Conservation (phyloP, 148 eudicot genomes). For the Tetragonia tetragonoides region DNA sequence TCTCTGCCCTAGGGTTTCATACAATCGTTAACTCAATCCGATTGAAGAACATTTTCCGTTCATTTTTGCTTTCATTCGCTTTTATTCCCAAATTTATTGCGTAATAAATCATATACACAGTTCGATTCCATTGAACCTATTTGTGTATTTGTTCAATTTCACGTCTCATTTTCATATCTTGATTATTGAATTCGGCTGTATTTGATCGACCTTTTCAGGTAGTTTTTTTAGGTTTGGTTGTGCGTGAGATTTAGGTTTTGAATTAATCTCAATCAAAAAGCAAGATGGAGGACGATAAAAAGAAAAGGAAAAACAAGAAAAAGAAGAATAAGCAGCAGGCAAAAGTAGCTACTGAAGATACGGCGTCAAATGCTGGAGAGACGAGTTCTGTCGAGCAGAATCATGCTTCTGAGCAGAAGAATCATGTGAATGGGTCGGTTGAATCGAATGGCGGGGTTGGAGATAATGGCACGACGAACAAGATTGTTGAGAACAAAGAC, state of each 20-base stretch:
- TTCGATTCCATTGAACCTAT: neutral
- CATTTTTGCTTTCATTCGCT: neutral
- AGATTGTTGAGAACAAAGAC: neutral
- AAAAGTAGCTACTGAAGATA: conserved; percentile 25
- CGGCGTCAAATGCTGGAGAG: conserved; percentile 38
- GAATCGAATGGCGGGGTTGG: conserved; percentile 13
- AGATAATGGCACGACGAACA: conserved; percentile 14
- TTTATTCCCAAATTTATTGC: neutral
- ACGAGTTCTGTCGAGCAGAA: conserved; percentile 33
- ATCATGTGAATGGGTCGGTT: conserved; percentile 6
- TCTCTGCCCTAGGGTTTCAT: neutral
- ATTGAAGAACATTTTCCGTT: neutral
- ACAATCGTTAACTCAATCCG: neutral
- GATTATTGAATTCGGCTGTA: neutral
- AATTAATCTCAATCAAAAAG: neutral
- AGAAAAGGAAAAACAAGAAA: conserved; percentile 67
- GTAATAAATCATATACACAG: neutral
- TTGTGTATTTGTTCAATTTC: too few species aligned
- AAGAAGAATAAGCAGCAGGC: conserved; percentile 64
- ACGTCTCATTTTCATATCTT: neutral
- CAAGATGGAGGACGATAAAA: conserved; percentile 59
- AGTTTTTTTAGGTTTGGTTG: neutral
- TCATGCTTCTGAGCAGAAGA: conserved; percentile 21
- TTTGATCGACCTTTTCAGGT: conserved; percentile 2
- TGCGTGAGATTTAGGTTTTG: conserved; percentile 7